phyloP scores from a whole-genome alignment of 192 early-diverging fungal genomes.

The Glomus cerebriforme region DNA sequence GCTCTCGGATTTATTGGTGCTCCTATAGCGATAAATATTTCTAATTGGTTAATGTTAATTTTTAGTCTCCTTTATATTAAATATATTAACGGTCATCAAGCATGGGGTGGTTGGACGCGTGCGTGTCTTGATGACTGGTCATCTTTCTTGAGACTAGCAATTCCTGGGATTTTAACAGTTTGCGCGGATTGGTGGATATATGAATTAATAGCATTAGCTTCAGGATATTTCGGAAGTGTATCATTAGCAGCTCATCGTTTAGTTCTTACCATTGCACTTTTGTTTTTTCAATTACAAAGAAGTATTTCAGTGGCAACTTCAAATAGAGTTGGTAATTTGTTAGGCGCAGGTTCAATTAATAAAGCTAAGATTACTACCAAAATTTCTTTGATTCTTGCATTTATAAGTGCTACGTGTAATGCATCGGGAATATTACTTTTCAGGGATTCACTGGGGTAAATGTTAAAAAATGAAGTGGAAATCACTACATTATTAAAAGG shows the following conservation, averaged over 20 bases:
- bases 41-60: conserved; percentile 73
- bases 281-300: conserved; percentile 76
- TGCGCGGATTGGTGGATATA: conserved; percentile 79
- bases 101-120: conserved; percentile 87
- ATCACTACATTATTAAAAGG: neutral
- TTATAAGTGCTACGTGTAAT: conserved; percentile 57
- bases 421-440: conserved; percentile 51
- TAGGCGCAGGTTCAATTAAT: conserved; percentile 56
- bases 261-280: conserved; percentile 70
- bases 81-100: conserved; percentile 64
- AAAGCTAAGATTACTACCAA: conserved; percentile 57
- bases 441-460: conserved; percentile 59
- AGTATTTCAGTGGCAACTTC: conserved; percentile 80
- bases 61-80: conserved; percentile 67
- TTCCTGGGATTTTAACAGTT: conserved; percentile 80
- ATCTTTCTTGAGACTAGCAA: conserved; percentile 67
- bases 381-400: conserved; percentile 50
- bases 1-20: conserved; percentile 83
- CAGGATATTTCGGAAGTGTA: conserved; percentile 74
- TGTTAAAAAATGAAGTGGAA: conserved; percentile 33
- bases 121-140: conserved; percentile 63
- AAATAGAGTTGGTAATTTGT: conserved; percentile 78
- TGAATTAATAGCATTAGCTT: conserved; percentile 72
- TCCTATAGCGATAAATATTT: conserved; percentile 76
- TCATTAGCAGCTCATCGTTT: conserved; percentile 83